Evolutionary conservation across 192 early-diverging fungal genomes (phyloP).

Genomic region (Gonapodya sp.): DNA sequence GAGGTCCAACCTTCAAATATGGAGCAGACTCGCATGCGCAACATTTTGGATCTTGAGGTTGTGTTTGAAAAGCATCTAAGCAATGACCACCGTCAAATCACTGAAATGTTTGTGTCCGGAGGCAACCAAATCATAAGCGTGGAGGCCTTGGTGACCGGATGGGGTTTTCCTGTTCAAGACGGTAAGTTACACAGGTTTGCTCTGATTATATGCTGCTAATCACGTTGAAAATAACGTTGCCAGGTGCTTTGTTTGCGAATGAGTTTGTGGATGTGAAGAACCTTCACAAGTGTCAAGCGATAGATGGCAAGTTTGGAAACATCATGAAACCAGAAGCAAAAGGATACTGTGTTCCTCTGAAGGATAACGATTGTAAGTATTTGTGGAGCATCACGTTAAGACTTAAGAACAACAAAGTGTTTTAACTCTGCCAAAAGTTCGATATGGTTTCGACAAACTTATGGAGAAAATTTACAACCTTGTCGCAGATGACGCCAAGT

Average conservation of each 20-base stretch:
- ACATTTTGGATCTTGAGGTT: not conserved
- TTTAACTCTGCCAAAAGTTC: conserved; percentile 4
- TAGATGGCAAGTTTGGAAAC: conserved; percentile 4
- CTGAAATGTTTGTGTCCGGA: conserved; percentile 4
- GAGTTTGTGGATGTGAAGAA: conserved; percentile 4
- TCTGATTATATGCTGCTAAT: conserved; percentile 2
- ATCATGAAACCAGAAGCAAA: conserved; percentile 1
- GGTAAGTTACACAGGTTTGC: conserved; percentile 4
- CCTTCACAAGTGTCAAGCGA: conserved; percentile 3
- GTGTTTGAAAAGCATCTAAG: conserved; percentile 1
- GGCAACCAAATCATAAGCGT: conserved; percentile 1
- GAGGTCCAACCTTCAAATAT: conserved; percentile 1
- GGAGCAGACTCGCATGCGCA: conserved; percentile 3
- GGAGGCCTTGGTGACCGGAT: conserved; percentile 1
- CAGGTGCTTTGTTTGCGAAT: conserved; percentile 4
- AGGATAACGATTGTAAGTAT: conserved; percentile 4
- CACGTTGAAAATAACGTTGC: not conserved
- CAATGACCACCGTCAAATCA: conserved; percentile 1
- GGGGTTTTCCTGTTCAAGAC: conserved; percentile 1
- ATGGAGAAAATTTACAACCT: conserved; percentile 4
- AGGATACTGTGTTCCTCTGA: conserved; percentile 1
- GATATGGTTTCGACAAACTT: conserved; percentile 1
- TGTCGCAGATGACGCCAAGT: conserved; percentile 1
- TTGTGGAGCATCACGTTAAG: conserved; percentile 4
- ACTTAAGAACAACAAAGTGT: conserved; percentile 4